Evolutionary conservation across 2,329 filamentous ascomycete species (phyloP).

Genomic region (Ophiocordyceps sinensis): DNA sequence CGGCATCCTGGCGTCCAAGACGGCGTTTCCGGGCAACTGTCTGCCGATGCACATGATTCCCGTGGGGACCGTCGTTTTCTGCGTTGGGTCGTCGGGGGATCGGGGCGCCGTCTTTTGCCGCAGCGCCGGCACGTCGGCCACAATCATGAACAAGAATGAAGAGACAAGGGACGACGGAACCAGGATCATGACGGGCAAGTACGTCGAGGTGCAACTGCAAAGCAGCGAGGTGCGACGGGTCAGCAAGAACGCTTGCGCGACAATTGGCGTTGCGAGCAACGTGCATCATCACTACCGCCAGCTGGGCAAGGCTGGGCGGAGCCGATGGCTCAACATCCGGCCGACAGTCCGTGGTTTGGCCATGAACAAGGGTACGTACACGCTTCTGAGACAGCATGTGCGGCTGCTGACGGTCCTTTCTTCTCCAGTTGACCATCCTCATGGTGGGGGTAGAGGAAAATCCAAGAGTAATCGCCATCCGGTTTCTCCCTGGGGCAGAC

Average conservation of each 20-base stretch:
- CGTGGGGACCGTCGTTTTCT: slow-evolving; percentile 83
- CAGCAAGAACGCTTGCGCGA: slow-evolving; percentile 84
- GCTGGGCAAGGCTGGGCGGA: slow-evolving; percentile 88
- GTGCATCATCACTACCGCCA: slow-evolving; percentile 79
- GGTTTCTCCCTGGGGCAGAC: slow-evolving; percentile 90
- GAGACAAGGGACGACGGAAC: slow-evolving; percentile 45
- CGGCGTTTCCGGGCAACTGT: slow-evolving; percentile 88
- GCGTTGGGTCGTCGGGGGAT: slow-evolving; percentile 63
- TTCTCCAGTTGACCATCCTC: slow-evolving; percentile 69
- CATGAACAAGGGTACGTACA: slow-evolving; percentile 75
- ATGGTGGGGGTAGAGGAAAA: slow-evolving; percentile 97
- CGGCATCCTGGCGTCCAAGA: slow-evolving; percentile 89
- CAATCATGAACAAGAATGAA: slow-evolving; percentile 80
- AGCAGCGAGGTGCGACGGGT: slow-evolving; percentile 87
- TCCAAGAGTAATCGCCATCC: slow-evolving; percentile 96
- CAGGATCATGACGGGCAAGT: slow-evolving; percentile 53
- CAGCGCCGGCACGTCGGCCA: slow-evolving; percentile 83
- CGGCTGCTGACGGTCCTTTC: slow-evolving; percentile 3
- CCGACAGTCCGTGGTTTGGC: slow-evolving; percentile 94
- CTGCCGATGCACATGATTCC: slow-evolving; percentile 92
- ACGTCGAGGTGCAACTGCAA: slow-evolving; percentile 74
- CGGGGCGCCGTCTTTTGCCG: slow-evolving; percentile 81
- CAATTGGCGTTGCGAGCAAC: slow-evolving; percentile 90
- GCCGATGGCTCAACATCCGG: slow-evolving; percentile 83
- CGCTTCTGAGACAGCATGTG: too few relatives aligned